These are phyloP conservation scores for Nakazawaea ernobii DNA, from an alignment of 805 yeast species.

Conservation along the genomic window DNA sequence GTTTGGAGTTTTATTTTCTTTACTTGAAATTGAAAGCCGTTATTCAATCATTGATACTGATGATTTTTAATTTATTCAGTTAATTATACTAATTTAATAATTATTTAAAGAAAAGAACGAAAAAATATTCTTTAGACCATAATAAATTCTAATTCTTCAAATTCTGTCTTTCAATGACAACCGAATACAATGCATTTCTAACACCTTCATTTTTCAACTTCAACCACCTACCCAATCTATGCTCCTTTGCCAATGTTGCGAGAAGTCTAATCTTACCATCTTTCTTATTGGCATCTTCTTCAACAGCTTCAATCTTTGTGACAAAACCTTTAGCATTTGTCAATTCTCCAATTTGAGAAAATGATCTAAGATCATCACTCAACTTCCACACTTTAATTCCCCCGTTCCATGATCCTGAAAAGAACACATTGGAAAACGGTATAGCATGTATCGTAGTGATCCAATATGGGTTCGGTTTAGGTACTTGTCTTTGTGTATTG, in stretches of 20 bases:
- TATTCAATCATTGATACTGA: too few species aligned
- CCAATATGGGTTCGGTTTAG: conserved; percentile 75
- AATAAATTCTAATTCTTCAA: conserved; percentile 15
- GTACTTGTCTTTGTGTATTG: conserved; percentile 44
- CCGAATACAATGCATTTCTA: conserved; percentile 67
- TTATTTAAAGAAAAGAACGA: too few species aligned
- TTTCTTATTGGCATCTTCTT: conserved; percentile 40
- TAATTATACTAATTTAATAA: too few species aligned
- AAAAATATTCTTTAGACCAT: neutral
- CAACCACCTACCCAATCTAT: conserved; percentile 84
- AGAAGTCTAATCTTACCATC: conserved; percentile 48
- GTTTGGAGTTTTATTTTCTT: too few species aligned
- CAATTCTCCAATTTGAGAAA: conserved; percentile 51
- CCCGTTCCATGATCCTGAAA: conserved; percentile 90
- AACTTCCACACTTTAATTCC: conserved; percentile 72
- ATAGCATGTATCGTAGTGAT: conserved; percentile 76
- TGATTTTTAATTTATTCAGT: too few species aligned
- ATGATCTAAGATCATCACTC: conserved; percentile 55
- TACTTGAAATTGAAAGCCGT: too few species aligned
- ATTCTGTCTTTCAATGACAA: conserved; percentile 31
- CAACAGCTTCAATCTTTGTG: conserved; percentile 50
- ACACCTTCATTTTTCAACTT: conserved; percentile 49
- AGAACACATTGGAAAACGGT: conserved; percentile 78
- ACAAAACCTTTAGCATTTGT: conserved; percentile 64
- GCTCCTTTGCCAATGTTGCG: conserved; percentile 79